Percentiles rank a stretch among this genome's conserved stretches.
Conservation (phyloP, 352 stramenopile genomes). For the Blastocystis sp. region DNA sequence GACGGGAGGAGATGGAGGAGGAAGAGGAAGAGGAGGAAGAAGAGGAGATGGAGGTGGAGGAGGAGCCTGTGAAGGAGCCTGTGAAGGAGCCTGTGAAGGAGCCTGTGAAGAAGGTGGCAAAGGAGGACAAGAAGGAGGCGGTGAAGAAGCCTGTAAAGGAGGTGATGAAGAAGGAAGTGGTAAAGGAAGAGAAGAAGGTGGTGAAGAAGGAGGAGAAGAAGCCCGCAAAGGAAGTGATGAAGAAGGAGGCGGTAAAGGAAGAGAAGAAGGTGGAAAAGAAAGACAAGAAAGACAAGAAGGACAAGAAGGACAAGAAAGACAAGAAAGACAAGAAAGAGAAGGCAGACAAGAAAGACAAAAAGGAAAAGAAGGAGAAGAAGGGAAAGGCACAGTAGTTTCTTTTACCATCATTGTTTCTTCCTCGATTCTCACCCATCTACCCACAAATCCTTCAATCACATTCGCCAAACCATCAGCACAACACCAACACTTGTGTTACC, state of each 20-base stretch:
- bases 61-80: slow-evolving; percentile 12
- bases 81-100: slow-evolving; percentile 18
- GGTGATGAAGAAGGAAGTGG: neutral
- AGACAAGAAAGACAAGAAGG: slow-evolving; percentile 1
- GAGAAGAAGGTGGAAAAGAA: slow-evolving; percentile 9
- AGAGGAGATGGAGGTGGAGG: neutral
- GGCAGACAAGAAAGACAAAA: neutral
- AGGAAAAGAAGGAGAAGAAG: neutral
- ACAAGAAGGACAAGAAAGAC: neutral
- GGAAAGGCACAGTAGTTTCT: neutral
- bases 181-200: slow-evolving; percentile 41
- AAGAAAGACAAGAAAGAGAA: too few relatives aligned
- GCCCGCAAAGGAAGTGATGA: slow-evolving; percentile 51
- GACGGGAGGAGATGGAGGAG: slow-evolving; percentile 37
- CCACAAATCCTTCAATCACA: too few relatives aligned
- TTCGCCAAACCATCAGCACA: too few relatives aligned
- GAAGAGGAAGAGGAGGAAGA: neutral
- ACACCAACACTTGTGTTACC: too few relatives aligned
- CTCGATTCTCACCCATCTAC: too few relatives aligned
- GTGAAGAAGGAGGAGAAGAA: slow-evolving; percentile 50
- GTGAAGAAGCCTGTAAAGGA: slow-evolving; percentile 54
- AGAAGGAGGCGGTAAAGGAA: slow-evolving; percentile 32
- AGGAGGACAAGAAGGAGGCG: slow-evolving; percentile 26
- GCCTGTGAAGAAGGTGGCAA: neutral
- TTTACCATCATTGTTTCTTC: slow-evolving; percentile 41